Base-by-base conservation (phyloP, 2,329 filamentous ascomycete species). In the Colletotrichum noveboracense region DNA sequence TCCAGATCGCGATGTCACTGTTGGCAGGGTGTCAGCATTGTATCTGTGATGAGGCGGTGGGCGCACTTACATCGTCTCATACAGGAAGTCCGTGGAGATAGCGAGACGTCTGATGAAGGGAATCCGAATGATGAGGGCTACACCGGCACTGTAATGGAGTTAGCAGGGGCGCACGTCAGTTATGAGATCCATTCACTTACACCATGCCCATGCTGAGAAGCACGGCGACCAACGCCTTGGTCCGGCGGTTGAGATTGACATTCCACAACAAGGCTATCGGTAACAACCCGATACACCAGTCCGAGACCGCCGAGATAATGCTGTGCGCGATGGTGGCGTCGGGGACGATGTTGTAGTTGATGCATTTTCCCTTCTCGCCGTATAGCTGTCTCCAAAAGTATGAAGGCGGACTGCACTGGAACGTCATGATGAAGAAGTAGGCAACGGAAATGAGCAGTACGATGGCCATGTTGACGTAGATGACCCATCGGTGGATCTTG, bases 201-300 rank as follows among this genome's bases (percentile, higher is more conserved):
- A 90, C 79, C 74, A 89, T 85, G 14, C 86, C 89, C 81, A 91
- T 86, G 55, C 87, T 84, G 4, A 91, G 80, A 64, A 91, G 85
- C 4, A 86, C 78, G 6, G 85, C 86, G 32, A 91, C 83, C 18
- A 86, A 82, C 7, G 86, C 68, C 78, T 90, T 90, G 5, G 86
- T 88, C 48, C 84, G 83, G 52, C 80, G 80, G 56, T 86, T 87
- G 82, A 91, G 88, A 73, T 88, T 85, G 43, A 90, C 83, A 24
- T 86, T 82, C 87, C 88, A 90, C 0, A 91, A 82, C 52, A 91
- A 85, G 14, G 86, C 85, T 8, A 90, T 84, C 1, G 90, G 89
- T 6, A 91, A 79, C 5, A 89, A 79, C 3, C 87, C 89, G 14
- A 90, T 84, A 2, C 85, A 84, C 81, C 88, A 87, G 76, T 91